Percentiles rank a stretch among this genome's conserved stretches.
Evolutionary conservation across 345 rosid genomes (phyloP).

Genomic region (sweet orange (Citrus sinensis)): DNA sequence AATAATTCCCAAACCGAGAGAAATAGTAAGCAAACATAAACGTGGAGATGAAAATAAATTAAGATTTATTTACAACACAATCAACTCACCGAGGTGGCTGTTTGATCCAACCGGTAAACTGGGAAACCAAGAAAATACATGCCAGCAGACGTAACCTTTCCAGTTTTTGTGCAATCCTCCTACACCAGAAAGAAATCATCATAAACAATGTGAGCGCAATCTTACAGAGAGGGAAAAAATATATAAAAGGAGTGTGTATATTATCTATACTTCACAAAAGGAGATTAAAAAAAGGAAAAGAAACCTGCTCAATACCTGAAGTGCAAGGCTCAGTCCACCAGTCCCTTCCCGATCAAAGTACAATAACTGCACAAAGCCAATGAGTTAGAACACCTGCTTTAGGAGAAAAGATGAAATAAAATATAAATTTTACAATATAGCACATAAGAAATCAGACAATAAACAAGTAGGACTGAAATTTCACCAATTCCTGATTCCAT

Average conservation of each 20-base stretch:
- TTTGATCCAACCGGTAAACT: slow-evolving; percentile 83
- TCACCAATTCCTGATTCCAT: not conserved
- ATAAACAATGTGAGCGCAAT: not conserved
- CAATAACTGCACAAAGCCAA: slow-evolving; percentile 70
- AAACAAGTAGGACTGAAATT: not conserved
- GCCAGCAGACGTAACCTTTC: slow-evolving; percentile 88
- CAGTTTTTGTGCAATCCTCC: slow-evolving; percentile 91
- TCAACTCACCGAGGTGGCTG: slow-evolving; percentile 64
- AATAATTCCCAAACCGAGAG: slow-evolving; percentile 3
- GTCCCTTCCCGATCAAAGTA: slow-evolving; percentile 80
- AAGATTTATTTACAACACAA: slow-evolving; percentile 1
- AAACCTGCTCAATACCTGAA: slow-evolving; percentile 58
- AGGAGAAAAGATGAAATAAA: not conserved
- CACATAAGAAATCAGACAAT: not conserved
- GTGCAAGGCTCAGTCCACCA: slow-evolving; percentile 84
- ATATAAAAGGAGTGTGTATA: not conserved
- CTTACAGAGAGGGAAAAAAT: not conserved
- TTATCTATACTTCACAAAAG: not conserved
- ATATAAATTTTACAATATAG: not conserved
- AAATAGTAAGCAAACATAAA: slow-evolving; percentile 18
- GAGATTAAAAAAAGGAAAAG: not conserved
- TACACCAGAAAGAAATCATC: slow-evolving; percentile 19
- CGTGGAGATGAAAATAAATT: not conserved
- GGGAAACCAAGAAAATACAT: slow-evolving; percentile 98
- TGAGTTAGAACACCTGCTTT: slow-evolving; percentile 9